Evolutionary conservation across 1,139 yeast genomes (phyloP), one percentile per base, ranked within the genome.

Genomic region (Eremothecium coryli): DNA sequence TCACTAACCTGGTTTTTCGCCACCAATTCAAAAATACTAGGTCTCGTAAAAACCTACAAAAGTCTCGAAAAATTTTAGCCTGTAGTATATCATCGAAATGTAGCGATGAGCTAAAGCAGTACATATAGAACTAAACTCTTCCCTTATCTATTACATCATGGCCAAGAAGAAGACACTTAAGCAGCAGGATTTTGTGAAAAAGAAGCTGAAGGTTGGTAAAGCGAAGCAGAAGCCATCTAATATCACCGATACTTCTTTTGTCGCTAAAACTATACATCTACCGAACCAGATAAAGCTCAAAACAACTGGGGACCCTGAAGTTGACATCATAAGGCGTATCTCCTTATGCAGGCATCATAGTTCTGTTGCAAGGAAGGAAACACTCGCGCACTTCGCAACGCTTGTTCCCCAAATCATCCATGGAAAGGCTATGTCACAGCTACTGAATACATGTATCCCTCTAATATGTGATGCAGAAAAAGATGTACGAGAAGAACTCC

Each of bases 121-220:
- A n/a, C n/a, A n/a, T n/a, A n/a, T n/a, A n/a, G n/a, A n/a, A n/a
- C n/a, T n/a, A n/a, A n/a, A n/a, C n/a, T n/a, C n/a, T n/a, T n/a
- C n/a, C n/a, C n/a, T n/a, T n/a, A n/a, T n/a, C n/a, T n/a, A n/a
- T n/a, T n/a, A n/a, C n/a, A n/a, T n/a, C n/a, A 56, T 56, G 61
- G 50, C 54, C n/a, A 56, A 55, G 38, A 55, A 56, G 38, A 58
- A 56, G 40, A 57, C 56, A 29, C 48, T 50, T 29, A 57, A 54
- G 43, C 52, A 50, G 34, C 48, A 54, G 35, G 62, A 57, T 36
- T 57, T 57, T 37, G 48, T 67, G 54, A 90, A 88, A 63, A 71
- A 79, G 41, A 88, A 85, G 64, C 71, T 90, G 33, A 80, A 72
- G 52, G 97, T 90, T 26, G 99, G 99, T 38, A 90, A 90, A 58